Percentiles rank a stretch among this genome's conserved stretches.
These are phyloP conservation scores for Lolium rigidum DNA, from an alignment of 176 grass and related monocot genomes.

Conservation along the genomic window DNA sequence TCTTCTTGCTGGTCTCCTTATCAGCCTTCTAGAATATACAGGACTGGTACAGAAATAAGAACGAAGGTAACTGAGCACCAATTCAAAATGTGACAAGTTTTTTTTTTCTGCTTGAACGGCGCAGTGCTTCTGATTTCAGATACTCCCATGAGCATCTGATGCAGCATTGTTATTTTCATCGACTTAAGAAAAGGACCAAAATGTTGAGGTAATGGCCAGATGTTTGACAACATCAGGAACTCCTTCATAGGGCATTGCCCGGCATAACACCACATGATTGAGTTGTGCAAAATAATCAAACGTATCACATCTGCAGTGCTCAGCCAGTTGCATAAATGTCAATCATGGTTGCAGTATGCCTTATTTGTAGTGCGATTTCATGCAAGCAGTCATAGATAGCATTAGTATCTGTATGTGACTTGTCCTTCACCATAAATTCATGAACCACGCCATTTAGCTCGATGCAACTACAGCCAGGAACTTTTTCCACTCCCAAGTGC, in stretches of 20 bases:
- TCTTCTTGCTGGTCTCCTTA: neutral
- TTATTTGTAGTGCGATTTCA: conserved; percentile 56
- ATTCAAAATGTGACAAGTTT: neutral
- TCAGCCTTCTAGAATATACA: conserved; percentile 19
- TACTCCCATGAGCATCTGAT: neutral
- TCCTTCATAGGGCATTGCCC: neutral
- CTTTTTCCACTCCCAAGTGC: conserved; percentile 75
- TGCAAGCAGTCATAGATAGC: conserved; percentile 73
- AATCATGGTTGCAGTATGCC: conserved; percentile 32
- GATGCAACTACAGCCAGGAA: conserved; percentile 82
- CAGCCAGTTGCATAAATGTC: conserved; percentile 25
- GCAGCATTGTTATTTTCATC: conserved; percentile 1
- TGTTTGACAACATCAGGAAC: neutral
- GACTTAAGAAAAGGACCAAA: neutral
- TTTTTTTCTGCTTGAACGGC: neutral
- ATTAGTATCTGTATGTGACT: conserved; percentile 47
- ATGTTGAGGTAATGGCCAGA: neutral
- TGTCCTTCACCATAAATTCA: conserved; percentile 81
- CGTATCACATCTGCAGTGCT: conserved; percentile 16
- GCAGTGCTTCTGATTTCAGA: neutral
- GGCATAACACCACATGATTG: conserved; percentile 3
- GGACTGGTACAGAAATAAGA: neutral
- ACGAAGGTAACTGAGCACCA: neutral
- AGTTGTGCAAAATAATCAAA: neutral
- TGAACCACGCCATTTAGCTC: conserved; percentile 77